phyloP scores from a whole-genome alignment of 805 yeast species.

The Osmozyma mogii region DNA sequence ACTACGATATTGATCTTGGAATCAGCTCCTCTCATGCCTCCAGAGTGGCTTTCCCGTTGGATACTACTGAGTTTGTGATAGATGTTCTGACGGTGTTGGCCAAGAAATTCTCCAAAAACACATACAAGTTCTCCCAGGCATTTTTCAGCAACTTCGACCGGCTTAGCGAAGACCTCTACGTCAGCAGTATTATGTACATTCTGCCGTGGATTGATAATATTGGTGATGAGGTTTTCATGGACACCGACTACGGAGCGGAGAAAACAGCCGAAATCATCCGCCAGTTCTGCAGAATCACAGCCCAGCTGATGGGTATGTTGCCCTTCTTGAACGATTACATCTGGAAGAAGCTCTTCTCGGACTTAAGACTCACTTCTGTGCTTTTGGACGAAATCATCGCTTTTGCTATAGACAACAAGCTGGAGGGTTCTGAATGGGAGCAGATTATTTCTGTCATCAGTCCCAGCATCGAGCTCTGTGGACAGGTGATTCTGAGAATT shows the following conservation, averaged over 20 bases:
- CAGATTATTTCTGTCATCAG: slow-evolving; percentile 56
- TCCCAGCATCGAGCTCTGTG: slow-evolving; percentile 69
- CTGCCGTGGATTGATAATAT: slow-evolving; percentile 74
- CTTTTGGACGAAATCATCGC: slow-evolving; percentile 69
- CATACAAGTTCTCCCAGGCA: slow-evolving; percentile 54
- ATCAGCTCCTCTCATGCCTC: slow-evolving; percentile 45
- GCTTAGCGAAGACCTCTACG: slow-evolving; percentile 24
- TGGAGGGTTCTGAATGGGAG: slow-evolving; percentile 67
- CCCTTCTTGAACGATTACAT: slow-evolving; percentile 49
- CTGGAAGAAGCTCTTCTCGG: slow-evolving; percentile 62
- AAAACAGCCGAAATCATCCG: slow-evolving; percentile 54
- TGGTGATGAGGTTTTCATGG: slow-evolving; percentile 46
- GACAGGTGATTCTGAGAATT: slow-evolving; percentile 51
- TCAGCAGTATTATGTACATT: slow-evolving; percentile 43
- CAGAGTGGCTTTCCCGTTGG: slow-evolving; percentile 61
- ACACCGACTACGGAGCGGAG: slow-evolving; percentile 53
- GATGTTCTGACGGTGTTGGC: slow-evolving; percentile 54
- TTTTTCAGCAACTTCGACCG: slow-evolving; percentile 36
- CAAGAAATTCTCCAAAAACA: slow-evolving; percentile 44
- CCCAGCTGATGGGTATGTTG: slow-evolving; percentile 39
- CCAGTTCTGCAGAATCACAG: slow-evolving; percentile 52
- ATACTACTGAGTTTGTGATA: slow-evolving; percentile 53
- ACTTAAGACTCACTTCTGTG: slow-evolving; percentile 47
- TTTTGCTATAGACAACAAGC: slow-evolving; percentile 67
- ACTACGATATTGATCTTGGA: slow-evolving; percentile 55